phyloP scores from a whole-genome alignment of 2,329 filamentous ascomycete species.

The Ambrosiella xylebori region DNA sequence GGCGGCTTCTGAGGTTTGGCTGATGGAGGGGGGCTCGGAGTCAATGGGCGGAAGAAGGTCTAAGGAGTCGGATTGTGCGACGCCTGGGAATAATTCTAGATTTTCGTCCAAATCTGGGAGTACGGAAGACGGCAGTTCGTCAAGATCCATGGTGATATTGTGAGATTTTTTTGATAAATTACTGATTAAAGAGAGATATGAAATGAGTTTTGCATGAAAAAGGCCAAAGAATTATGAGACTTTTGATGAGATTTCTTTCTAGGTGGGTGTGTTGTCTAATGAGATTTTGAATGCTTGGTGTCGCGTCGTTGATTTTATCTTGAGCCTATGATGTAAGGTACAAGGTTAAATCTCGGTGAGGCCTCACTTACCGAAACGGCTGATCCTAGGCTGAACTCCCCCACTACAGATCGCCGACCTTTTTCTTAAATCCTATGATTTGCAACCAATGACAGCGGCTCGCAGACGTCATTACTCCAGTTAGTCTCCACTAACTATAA shows the following conservation, averaged over 20 bases:
- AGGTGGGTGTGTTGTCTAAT: not conserved
- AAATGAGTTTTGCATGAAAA: not conserved
- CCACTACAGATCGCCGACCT: not conserved
- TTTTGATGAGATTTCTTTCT: not conserved
- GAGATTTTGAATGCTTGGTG: not conserved
- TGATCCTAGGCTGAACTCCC: not conserved
- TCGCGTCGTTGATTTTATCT: not conserved
- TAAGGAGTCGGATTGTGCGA: slow-evolving; percentile 1
- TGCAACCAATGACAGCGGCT: not conserved
- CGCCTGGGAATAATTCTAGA: slow-evolving; percentile 9
- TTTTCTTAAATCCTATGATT: not conserved
- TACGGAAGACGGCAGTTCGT: slow-evolving; percentile 9
- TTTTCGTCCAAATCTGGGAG: slow-evolving; percentile 9
- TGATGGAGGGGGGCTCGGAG: slow-evolving; percentile 2
- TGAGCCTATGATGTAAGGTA: not conserved
- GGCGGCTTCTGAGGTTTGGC: slow-evolving; percentile 1
- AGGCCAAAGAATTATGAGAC: not conserved
- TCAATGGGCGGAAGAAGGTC: not conserved
- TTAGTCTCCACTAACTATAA: not conserved
- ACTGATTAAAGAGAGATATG: not conserved
- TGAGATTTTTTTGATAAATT: not conserved
- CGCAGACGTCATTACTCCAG: not conserved
- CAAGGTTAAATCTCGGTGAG: slow-evolving; percentile 9
- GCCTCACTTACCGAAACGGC: not conserved
- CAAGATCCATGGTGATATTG: slow-evolving; percentile 9